Evolutionary conservation across 345 rosid species (phyloP).

Genomic region (Geranium rotundifolium): DNA sequence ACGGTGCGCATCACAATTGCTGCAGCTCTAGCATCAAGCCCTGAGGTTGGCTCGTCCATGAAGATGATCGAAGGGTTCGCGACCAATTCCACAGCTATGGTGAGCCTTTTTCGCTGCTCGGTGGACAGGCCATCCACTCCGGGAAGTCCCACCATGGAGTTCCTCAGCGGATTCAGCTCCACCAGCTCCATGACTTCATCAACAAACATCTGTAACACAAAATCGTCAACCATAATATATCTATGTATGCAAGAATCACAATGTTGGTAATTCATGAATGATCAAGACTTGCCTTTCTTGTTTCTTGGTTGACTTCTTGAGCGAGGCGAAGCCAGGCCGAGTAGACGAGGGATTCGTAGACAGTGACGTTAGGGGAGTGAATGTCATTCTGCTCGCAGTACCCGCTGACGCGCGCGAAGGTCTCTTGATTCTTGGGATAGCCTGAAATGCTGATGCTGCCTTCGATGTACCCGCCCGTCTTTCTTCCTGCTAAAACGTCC

Average conservation of each 20-base stretch:
- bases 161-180: conserved; percentile 17
- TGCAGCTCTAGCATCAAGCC: conserved; percentile 81
- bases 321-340: conserved; percentile 23
- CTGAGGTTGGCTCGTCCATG: conserved; percentile 86
- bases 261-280: too few species aligned
- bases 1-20: conserved; percentile 88
- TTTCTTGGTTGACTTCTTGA: conserved; percentile 10
- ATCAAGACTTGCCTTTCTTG: conserved; percentile 8
- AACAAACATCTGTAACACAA: conserved; percentile 16
- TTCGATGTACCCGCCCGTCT: conserved; percentile 35
- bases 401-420: conserved; percentile 19
- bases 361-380: conserved; percentile 42
- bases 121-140: conserved; percentile 21
- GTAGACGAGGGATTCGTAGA: conserved; percentile 19
- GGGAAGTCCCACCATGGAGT: conserved; percentile 21
- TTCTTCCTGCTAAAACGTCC: conserved; percentile 44
- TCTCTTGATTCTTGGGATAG: conserved; percentile 32
- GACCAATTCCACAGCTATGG: conserved; percentile 18
- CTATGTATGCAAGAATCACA: too few species aligned
- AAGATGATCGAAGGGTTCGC: conserved; percentile 39
- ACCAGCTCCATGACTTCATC: conserved; percentile 23
- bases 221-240: not conserved
- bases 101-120: conserved; percentile 23
- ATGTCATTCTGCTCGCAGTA: conserved; percentile 38
- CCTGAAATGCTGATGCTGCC: conserved; percentile 34